phyloP scores from a whole-genome alignment of 495 filamentous ascomycete genomes.

The Trichoderma asperelloides region DNA sequence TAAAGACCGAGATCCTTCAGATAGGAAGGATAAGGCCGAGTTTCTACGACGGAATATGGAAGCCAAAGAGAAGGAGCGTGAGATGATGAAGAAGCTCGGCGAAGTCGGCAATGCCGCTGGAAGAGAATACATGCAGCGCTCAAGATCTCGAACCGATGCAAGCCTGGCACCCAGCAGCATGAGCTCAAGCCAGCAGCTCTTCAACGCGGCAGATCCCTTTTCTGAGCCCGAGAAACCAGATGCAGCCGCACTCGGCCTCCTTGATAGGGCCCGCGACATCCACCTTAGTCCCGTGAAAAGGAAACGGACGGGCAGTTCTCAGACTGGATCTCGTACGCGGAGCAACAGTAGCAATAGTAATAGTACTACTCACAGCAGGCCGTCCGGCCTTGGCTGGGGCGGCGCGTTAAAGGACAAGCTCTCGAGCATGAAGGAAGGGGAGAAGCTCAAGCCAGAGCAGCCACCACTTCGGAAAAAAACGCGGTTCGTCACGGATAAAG shows the following conservation, averaged over 20 bases:
- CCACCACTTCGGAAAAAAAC: slow-evolving; percentile 64
- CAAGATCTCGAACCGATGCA: not conserved
- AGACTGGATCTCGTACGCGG: slow-evolving; percentile 23
- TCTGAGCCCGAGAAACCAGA: not conserved
- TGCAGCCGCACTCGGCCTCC: slow-evolving; percentile 41
- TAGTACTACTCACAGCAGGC: not conserved
- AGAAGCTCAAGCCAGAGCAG: slow-evolving; percentile 25
- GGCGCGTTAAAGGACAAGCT: slow-evolving; percentile 36
- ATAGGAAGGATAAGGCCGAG: slow-evolving; percentile 50
- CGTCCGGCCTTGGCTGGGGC: slow-evolving; percentile 38
- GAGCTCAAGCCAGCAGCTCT: slow-evolving; percentile 12
- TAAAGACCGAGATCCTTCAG: slow-evolving; percentile 45
- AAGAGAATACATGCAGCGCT: slow-evolving; percentile 62
- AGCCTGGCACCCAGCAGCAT: slow-evolving; percentile 12
- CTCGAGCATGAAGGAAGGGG: slow-evolving; percentile 45
- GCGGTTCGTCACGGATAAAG: slow-evolving; percentile 67
- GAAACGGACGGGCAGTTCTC: slow-evolving; percentile 42
- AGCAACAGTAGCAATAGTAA: slow-evolving; percentile 7
- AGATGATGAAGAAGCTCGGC: slow-evolving; percentile 64
- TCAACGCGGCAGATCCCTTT: slow-evolving; percentile 10
- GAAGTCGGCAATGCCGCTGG: slow-evolving; percentile 56
- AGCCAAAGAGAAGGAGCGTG: slow-evolving; percentile 68
- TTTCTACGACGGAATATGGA: slow-evolving; percentile 58
- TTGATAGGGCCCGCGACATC: slow-evolving; percentile 45
- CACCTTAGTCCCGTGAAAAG: slow-evolving; percentile 67